A percentile compares a stretch with the other conserved stretches of the same genome.
These are phyloP conservation scores for Cyberlindnera veronae DNA, from an alignment of 805 yeast species.

Conservation along the genomic window DNA sequence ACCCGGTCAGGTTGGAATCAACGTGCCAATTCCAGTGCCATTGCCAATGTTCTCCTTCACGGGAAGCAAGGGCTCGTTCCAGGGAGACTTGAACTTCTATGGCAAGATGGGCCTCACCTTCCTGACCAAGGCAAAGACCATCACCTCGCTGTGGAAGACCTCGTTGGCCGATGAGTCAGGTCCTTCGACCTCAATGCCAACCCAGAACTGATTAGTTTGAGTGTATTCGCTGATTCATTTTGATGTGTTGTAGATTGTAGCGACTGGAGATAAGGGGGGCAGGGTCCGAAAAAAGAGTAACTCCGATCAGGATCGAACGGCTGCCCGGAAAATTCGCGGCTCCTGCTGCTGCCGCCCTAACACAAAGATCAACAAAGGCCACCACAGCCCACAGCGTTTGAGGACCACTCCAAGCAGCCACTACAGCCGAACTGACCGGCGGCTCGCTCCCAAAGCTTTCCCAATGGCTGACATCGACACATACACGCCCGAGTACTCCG, in stretches of 20 bases:
- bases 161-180: slow-evolving; percentile 45
- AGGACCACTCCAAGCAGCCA: no score
- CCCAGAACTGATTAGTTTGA: slow-evolving; percentile 38
- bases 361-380: no score
- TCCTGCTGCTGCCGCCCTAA: no score
- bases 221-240: no score
- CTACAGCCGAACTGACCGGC: slow-evolving; percentile 1
- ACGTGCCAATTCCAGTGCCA: slow-evolving; percentile 80
- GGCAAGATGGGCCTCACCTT: slow-evolving; percentile 74
- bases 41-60: slow-evolving; percentile 80
- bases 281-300: no score
- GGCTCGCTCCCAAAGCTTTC: neutral
- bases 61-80: slow-evolving; percentile 70
- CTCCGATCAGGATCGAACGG: no score
- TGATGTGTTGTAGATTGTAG: no score
- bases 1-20: slow-evolving; percentile 75
- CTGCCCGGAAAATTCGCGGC: no score
- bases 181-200: slow-evolving; percentile 68
- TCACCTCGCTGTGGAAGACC: slow-evolving; percentile 64
- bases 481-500: slow-evolving; percentile 40
- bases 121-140: slow-evolving; percentile 73
- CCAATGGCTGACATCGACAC: slow-evolving; percentile 8
- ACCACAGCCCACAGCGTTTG: no score
- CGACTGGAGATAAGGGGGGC: no score
- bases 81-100: slow-evolving; percentile 76